Percentiles rank a stretch among this genome's conserved stretches.
Conservation (phyloP, 2,329 filamentous ascomycete genomes). For the Beauveria brongniartii region DNA sequence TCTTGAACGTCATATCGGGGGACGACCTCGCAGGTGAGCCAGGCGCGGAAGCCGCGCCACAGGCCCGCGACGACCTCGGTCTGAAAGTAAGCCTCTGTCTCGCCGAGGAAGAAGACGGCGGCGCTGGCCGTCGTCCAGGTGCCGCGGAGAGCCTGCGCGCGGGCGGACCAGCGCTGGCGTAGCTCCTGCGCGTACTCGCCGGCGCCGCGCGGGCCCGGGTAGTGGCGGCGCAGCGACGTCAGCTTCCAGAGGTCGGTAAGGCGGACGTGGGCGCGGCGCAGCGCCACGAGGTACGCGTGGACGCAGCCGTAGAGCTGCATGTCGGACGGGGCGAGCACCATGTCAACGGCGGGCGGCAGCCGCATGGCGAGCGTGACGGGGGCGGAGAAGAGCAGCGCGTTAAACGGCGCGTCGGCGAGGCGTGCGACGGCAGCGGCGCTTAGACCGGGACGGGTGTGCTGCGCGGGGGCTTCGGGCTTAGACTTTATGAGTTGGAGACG, state of each 20-base stretch:
- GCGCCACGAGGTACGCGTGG: slow-evolving; percentile 77
- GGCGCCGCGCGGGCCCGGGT: slow-evolving; percentile 61
- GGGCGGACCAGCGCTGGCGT: slow-evolving; percentile 53
- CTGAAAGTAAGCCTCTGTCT: slow-evolving; percentile 82
- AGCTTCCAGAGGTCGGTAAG: slow-evolving; percentile 83
- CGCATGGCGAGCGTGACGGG: slow-evolving; percentile 61
- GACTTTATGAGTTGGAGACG: slow-evolving; percentile 55
- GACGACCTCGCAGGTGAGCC: slow-evolving; percentile 50
- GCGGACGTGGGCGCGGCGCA: slow-evolving; percentile 77
- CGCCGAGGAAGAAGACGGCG: slow-evolving; percentile 80
- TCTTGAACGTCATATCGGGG: background rate
- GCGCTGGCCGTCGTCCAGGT: slow-evolving; percentile 88
- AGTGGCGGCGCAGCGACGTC: slow-evolving; percentile 65
- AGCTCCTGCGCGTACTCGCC: slow-evolving; percentile 52
- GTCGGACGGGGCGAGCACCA: slow-evolving; percentile 74
- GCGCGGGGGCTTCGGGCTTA: slow-evolving; percentile 31
- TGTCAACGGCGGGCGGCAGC: slow-evolving; percentile 71
- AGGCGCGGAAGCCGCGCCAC: slow-evolving; percentile 71
- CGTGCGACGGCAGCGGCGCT: slow-evolving; percentile 23
- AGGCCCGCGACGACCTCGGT: slow-evolving; percentile 77
- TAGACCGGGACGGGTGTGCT: slow-evolving; percentile 26
- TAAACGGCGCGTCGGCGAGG: slow-evolving; percentile 54
- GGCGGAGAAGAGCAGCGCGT: slow-evolving; percentile 73
- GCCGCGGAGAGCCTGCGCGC: slow-evolving; percentile 63
- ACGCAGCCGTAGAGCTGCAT: slow-evolving; percentile 74